Evolutionary conservation across 441 rosid genomes (phyloP).

Genomic region (Codiaeum variegatum): DNA sequence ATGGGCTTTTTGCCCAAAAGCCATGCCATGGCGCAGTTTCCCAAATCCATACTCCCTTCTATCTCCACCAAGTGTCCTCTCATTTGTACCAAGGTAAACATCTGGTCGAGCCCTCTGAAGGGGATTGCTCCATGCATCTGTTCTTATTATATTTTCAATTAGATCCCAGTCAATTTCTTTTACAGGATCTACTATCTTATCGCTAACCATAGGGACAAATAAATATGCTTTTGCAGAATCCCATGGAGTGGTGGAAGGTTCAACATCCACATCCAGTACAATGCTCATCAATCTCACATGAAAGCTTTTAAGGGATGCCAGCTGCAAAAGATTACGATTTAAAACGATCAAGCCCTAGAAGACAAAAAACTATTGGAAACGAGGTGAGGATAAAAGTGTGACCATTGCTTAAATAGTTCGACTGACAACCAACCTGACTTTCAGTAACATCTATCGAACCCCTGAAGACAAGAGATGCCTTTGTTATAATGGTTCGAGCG

Average conservation of each 20-base stretch:
- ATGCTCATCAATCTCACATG: constrained; percentile 99
- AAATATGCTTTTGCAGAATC: constrained; percentile 98
- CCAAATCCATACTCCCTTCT: constrained; percentile 99
- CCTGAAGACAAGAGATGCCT: constrained; percentile 95
- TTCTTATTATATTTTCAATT: constrained; percentile 54
- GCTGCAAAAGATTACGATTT: constrained; percentile 49
- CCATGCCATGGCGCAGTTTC: constrained; percentile 90
- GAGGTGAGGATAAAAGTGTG: background rate
- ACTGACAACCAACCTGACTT: constrained; percentile 59
- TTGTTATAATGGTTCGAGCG: constrained; percentile 96
- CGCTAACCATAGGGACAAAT: constrained; percentile 91
- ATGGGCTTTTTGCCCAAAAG: constrained; percentile 82
- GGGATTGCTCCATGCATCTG: constrained; percentile 88
- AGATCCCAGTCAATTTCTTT: constrained; percentile 86
- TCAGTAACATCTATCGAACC: constrained; percentile 65
- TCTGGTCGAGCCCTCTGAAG: constrained; percentile 99
- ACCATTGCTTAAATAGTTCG: constrained; percentile 15
- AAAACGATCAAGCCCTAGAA: constrained; percentile 3
- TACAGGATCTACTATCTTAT: constrained; percentile 59
- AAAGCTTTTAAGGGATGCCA: constrained; percentile 87
- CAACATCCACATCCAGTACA: constrained; percentile 98
- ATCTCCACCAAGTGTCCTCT: constrained; percentile 98
- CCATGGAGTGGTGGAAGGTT: constrained; percentile 99
- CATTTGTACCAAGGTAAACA: constrained; percentile 97
- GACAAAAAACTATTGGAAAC: constrained; percentile 7